Conservation (phyloP, 192 early-diverging fungal species). For the Backusella tarrabulga region DNA sequence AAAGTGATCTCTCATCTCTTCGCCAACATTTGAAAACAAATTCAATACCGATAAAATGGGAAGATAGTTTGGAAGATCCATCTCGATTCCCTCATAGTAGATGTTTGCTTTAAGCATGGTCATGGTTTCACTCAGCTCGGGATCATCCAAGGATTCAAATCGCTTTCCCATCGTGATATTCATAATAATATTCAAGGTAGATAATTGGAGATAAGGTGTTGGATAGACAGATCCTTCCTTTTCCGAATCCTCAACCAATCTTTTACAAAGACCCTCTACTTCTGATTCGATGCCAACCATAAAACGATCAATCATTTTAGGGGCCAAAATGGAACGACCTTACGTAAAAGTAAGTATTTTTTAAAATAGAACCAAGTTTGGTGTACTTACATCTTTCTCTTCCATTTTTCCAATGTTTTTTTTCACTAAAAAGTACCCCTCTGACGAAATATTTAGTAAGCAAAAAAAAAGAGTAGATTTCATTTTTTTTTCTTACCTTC, state of each 20-base stretch:
- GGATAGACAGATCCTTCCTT: neutral
- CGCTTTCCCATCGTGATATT: neutral
- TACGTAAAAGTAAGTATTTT: neutral
- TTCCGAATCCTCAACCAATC: neutral
- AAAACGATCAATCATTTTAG: neutral
- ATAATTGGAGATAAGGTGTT: neutral
- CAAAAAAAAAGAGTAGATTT: no score
- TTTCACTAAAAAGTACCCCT: neutral
- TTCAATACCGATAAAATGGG: neutral
- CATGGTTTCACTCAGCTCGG: neutral
- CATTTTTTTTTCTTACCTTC: neutral
- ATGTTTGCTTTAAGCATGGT: neutral
- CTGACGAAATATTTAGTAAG: neutral
- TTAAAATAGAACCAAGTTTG: neutral
- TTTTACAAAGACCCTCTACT: neutral
- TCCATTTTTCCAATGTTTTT: neutral
- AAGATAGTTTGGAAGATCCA: neutral
- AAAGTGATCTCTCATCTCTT: neutral
- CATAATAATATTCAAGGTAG: neutral
- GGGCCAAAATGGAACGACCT: neutral
- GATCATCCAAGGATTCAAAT: neutral
- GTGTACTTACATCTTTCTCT: neutral
- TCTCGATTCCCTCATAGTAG: neutral
- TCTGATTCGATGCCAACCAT: neutral
- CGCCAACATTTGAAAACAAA: neutral